Conservation (phyloP, 805 yeast species). For the Aciculoconidium aculeatum region DNA sequence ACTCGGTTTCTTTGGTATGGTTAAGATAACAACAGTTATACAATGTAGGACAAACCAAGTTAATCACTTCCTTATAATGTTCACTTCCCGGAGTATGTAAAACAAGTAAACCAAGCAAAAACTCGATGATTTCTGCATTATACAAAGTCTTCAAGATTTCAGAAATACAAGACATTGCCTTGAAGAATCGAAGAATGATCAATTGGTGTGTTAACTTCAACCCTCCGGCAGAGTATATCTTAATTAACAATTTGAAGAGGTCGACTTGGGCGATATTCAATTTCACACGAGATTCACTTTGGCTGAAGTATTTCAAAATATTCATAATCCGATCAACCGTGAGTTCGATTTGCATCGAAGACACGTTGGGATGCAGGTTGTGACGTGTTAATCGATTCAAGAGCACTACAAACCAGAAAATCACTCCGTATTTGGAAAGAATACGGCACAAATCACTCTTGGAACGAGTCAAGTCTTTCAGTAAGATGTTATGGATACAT, state of each 20-base stretch:
- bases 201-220: slow-evolving; percentile 24
- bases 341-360: slow-evolving; percentile 2
- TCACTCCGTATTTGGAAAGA: slow-evolving; percentile 36
- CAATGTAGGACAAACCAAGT: slow-evolving; percentile 42
- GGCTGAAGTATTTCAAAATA: slow-evolving; percentile 38
- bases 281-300: slow-evolving; percentile 42
- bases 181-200: slow-evolving; percentile 39
- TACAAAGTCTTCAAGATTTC: slow-evolving; percentile 27
- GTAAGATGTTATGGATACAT: slow-evolving; percentile 28
- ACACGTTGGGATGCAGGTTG: slow-evolving; percentile 1
- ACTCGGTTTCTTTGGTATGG: slow-evolving; percentile 38
- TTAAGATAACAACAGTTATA: slow-evolving; percentile 49
- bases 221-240: slow-evolving; percentile 27
- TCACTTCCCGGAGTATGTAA: slow-evolving; percentile 19
- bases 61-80: slow-evolving; percentile 35
- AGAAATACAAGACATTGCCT: slow-evolving; percentile 34
- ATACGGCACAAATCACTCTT: slow-evolving; percentile 39
- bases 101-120: slow-evolving; percentile 30
- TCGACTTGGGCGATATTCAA: slow-evolving; percentile 32
- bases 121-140: slow-evolving; percentile 39
- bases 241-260: slow-evolving; percentile 36
- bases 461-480: slow-evolving; percentile 30
- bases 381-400: slow-evolving; percentile 22
- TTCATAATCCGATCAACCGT: slow-evolving; percentile 28
- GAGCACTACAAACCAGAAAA: slow-evolving; percentile 39